A percentile compares a stretch with the other conserved stretches of the same genome.
These are phyloP conservation scores for Saitozyma podzolica DNA, from an alignment of 768 basidiomycete genomes.

Conservation along the genomic window DNA sequence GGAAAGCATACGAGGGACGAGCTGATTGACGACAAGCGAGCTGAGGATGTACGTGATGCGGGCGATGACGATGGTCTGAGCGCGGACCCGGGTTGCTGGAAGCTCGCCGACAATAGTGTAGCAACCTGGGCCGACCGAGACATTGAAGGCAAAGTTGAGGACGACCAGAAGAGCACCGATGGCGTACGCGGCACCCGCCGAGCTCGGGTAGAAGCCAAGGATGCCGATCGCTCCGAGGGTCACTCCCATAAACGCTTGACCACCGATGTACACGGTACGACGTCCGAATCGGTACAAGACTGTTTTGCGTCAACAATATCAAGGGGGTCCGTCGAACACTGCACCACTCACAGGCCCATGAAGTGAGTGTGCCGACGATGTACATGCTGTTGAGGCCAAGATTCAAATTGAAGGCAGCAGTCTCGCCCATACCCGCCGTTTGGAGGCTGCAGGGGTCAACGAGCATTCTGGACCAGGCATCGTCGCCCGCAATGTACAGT, in stretches of 20 bases:
- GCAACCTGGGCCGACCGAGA: slow-evolving; percentile 15
- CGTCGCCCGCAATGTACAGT: slow-evolving; percentile 20
- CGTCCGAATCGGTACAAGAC: slow-evolving; percentile 36
- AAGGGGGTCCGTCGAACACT: background rate
- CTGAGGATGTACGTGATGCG: slow-evolving; percentile 22
- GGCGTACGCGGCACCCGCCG: slow-evolving; percentile 6
- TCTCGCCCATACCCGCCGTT: slow-evolving; percentile 34
- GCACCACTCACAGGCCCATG: slow-evolving; percentile 44
- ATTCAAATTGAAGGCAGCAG: slow-evolving; percentile 30
- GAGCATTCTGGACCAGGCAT: slow-evolving; percentile 33
- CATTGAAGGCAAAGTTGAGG: slow-evolving; percentile 13
- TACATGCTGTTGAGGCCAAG: slow-evolving; percentile 49
- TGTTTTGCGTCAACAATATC: slow-evolving; percentile 4
- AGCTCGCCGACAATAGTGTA: slow-evolving; percentile 36
- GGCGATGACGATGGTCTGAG: slow-evolving; percentile 26
- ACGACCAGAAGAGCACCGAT: slow-evolving; percentile 17
- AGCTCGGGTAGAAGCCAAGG: slow-evolving; percentile 9
- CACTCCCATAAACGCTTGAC: slow-evolving; percentile 28
- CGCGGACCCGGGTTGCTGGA: slow-evolving; percentile 22
- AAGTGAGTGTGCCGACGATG: slow-evolving; percentile 49
- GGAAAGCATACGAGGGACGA: slow-evolving; percentile 24
- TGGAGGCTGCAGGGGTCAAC: slow-evolving; percentile 33
- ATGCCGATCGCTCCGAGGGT: slow-evolving; percentile 33
- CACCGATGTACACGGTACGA: slow-evolving; percentile 34
- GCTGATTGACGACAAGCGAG: slow-evolving; percentile 20